Base-by-base conservation (phyloP, 225 moss, liverwort and hornwort species). In the Sphagnum contortum region DNA sequence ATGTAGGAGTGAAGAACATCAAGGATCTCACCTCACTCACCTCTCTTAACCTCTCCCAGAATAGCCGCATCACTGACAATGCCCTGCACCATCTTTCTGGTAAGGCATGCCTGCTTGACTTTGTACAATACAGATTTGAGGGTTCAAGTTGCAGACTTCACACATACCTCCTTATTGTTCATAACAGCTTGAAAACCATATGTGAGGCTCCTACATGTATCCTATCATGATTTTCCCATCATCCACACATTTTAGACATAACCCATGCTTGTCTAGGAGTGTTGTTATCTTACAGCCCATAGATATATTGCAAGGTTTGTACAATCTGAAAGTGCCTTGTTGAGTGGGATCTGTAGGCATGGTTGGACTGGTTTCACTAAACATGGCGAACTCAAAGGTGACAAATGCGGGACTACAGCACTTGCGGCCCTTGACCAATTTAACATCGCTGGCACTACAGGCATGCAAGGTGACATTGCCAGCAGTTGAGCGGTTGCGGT, bases 351-450 rank as follows among this genome's bases (percentile, higher is more conserved):
- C 56, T 63, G 47, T 81, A 92, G 94, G 91, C 49, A 87, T 94
- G 94, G 91, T 79, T 60, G 76, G 74, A 49, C 75, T 94, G 44
- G 94, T 91, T 59, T 88, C 91, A 4, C 77, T 94, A n/a, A 94
- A 94, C 60, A 59, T 94, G 60, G 87, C 82, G 54, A 89, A 89
- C 66, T 88, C 94, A 61, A 79, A 81, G 57, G 81, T 94, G 60
- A 94, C 94, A 54, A 94, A 91, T 71, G 91, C 94, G 11, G 94
- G 94, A 48, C 68, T 94, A 58, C 87, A 78, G 60, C 81, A 94
- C 74, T 65, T 94, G 62, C 79, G 77, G 64, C 87, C 84, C 45
- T 64, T 94, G 68, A 94, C 79, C 65, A 91, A 80, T 69, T 69
- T 94, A 76, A 87, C 90, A 3, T 94, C 88, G 50, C 73, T 94